These are phyloP conservation scores for Cercophora scortea DNA, from an alignment of 495 filamentous ascomycete genomes.

Conservation along the genomic window DNA sequence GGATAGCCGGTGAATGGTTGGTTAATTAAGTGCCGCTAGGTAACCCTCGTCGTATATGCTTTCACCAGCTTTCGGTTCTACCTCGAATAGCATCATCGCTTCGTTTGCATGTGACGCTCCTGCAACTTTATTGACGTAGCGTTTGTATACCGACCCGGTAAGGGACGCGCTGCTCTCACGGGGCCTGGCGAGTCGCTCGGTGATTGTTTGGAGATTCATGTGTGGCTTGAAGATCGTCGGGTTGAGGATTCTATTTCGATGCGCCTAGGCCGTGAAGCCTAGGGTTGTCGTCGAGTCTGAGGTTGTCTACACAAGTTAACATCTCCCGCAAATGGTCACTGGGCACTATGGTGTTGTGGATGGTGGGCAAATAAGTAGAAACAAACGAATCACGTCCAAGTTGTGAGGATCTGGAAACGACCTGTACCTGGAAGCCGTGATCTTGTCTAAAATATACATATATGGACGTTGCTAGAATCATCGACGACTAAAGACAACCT, in stretches of 20 bases:
- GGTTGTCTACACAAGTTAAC: too few relatives aligned
- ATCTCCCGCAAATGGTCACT: too few relatives aligned
- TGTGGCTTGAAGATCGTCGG: constrained; percentile 13
- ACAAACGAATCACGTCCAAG: too few relatives aligned
- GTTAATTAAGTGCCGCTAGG: constrained; percentile 7
- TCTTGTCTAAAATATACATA: too few relatives aligned
- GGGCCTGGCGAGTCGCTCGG: constrained; percentile 6
- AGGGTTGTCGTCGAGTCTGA: constrained; percentile 16
- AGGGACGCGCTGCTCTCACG: constrained; percentile 19
- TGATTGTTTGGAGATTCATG: constrained; percentile 17
- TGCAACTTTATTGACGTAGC: constrained; percentile 10
- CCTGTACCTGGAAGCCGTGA: too few relatives aligned
- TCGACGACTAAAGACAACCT: too few relatives aligned
- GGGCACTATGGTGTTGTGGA: too few relatives aligned
- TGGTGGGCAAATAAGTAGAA: too few relatives aligned
- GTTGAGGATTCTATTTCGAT: constrained; percentile 19
- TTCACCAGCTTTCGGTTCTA: constrained; percentile 10
- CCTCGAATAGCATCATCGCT: constrained; percentile 13
- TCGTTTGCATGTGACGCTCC: constrained; percentile 17
- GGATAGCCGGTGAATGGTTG: constrained; percentile 19
- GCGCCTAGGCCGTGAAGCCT: constrained; percentile 16
- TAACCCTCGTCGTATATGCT: constrained; percentile 10
- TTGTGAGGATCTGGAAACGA: too few relatives aligned
- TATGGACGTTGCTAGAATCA: too few relatives aligned
- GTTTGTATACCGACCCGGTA: constrained; percentile 10